Base-by-base conservation (phyloP, 805 yeast species). In the Brettanomyces bruxellensis region DNA sequence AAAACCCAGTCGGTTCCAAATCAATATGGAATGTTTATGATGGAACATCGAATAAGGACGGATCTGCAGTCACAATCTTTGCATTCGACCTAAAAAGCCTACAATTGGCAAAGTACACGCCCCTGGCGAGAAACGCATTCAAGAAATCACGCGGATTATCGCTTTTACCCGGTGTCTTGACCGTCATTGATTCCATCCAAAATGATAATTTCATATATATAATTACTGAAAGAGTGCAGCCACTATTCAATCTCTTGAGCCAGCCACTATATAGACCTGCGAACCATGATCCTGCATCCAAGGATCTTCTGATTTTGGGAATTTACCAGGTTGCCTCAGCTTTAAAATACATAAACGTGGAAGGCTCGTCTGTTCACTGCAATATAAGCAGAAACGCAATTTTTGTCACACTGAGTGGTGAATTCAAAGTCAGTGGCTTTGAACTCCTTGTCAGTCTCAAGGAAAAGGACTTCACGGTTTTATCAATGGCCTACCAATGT, bases 391-490 rank as follows among this genome's bases (percentile, higher is more conserved):
- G 66, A 18, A 69, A 75, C 38, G 75, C 85, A 1, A 72, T 90
- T 1, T 89, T 68, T 59, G 79, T 86, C 13, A 83, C 76, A 46
- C 74, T 71, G 30, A 58, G 70, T 13, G 95, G 96, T 12, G 95
- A 85, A 57, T 87, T 95, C 91, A 82, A 79, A 49, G 59, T 90
- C 25, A 84, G 85, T 48, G 95, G 96, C 1, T 79, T 89, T 55
- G 97, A 90, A 61, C 61, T 82, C 1, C 64, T 79, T 34, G 72
- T 83, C 2, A 74, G 69, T 46, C 59, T 74, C 39, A 66, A 74
- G 4, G 80, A 72, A 18, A 32, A 34, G 6, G 72, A 73, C 22
- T 58, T 66, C 59, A n/a, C 55, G 41, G 37, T 50, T 23, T 34
- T 52, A 49, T 39, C 63, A 62, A 25, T 36, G 45, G 59, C 55